Percentiles rank a stretch among this genome's conserved stretches.
These are phyloP conservation scores for Puccinia triticina DNA, from an alignment of 1,284 basidiomycete genomes.

Conservation along the genomic window DNA sequence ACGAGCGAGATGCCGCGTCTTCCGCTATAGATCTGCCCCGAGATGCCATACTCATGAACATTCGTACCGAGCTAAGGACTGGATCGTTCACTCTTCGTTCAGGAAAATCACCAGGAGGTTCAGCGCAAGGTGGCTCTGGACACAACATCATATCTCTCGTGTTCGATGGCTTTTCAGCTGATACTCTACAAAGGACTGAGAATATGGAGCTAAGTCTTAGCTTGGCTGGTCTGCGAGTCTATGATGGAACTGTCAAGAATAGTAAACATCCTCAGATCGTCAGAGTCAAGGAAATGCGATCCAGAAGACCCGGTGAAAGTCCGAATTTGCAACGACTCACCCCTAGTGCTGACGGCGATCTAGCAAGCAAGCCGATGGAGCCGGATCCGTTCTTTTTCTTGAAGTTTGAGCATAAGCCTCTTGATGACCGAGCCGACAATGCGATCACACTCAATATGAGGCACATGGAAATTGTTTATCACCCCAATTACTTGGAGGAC, in stretches of 20 bases:
- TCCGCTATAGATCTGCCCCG: slow-evolving; percentile 70
- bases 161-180: slow-evolving; percentile 85
- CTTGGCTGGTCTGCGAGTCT: slow-evolving; percentile 84
- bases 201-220: slow-evolving; percentile 82
- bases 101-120: slow-evolving; percentile 60
- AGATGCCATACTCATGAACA: slow-evolving; percentile 79
- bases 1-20: slow-evolving; percentile 71
- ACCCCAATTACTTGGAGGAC: slow-evolving; percentile 89
- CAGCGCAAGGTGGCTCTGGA: slow-evolving; percentile 3
- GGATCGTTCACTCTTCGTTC: slow-evolving; percentile 80
- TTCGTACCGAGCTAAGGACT: slow-evolving; percentile 77
- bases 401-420: slow-evolving; percentile 88
- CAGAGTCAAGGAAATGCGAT: slow-evolving; percentile 72
- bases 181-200: slow-evolving; percentile 81
- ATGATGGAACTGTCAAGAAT: slow-evolving; percentile 82
- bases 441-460: slow-evolving; percentile 88
- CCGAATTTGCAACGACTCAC: slow-evolving; percentile 55
- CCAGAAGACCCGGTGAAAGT: slow-evolving; percentile 32
- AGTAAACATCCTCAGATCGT: slow-evolving; percentile 91
- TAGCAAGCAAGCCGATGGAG: slow-evolving; percentile 53
- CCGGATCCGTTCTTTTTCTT: slow-evolving; percentile 85
- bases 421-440: slow-evolving; percentile 90
- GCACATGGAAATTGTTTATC: slow-evolving; percentile 97
- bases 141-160: slow-evolving; percentile 81
- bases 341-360: slow-evolving; percentile 55